A percentile compares a stretch with the other conserved stretches of the same genome.
Evolutionary conservation across 2,329 filamentous ascomycete species (phyloP).

Genomic region (Penicillium paneum): DNA sequence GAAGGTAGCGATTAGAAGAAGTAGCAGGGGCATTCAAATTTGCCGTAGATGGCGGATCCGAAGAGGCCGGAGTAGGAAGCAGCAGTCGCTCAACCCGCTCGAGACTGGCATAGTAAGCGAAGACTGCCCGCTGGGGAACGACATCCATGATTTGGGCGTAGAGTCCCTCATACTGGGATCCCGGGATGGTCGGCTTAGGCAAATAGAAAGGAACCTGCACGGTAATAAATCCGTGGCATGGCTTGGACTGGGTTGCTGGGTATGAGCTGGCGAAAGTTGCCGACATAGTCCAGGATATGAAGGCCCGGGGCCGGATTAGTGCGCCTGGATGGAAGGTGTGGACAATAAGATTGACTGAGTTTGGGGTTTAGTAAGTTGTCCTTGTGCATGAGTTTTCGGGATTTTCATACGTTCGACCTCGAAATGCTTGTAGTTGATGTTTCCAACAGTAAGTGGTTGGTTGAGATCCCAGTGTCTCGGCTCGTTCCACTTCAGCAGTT

Average conservation of each 20-base stretch:
- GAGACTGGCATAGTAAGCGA: slow-evolving; percentile 37
- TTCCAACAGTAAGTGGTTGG: slow-evolving; percentile 6
- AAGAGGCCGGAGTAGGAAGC: neutral
- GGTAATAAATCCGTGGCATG: slow-evolving; percentile 27
- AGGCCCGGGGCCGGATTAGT: slow-evolving; percentile 34
- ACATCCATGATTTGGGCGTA: slow-evolving; percentile 20
- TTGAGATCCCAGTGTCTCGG: slow-evolving; percentile 14
- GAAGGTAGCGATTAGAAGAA: slow-evolving; percentile 9
- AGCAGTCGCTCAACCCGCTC: slow-evolving; percentile 26
- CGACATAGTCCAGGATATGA: slow-evolving; percentile 34
- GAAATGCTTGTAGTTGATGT: slow-evolving; percentile 17
- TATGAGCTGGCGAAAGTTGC: slow-evolving; percentile 24
- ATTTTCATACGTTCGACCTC: neutral
- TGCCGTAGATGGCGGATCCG: neutral
- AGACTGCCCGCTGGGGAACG: slow-evolving; percentile 27
- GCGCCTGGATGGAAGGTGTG: slow-evolving; percentile 35
- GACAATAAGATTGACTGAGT: slow-evolving; percentile 35
- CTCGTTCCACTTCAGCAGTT: slow-evolving; percentile 29
- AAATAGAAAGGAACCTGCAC: slow-evolving; percentile 33
- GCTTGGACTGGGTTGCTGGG: neutral
- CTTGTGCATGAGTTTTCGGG: neutral
- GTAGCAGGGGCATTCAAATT: neutral
- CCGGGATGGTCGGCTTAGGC: neutral
- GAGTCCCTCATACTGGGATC: slow-evolving; percentile 5
- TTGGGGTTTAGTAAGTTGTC: neutral